A percentile compares a stretch with the other conserved stretches of the same genome.
These are phyloP conservation scores for Monilinia fructigena DNA, from an alignment of 2,329 filamentous ascomycete genomes.

Conservation along the genomic window DNA sequence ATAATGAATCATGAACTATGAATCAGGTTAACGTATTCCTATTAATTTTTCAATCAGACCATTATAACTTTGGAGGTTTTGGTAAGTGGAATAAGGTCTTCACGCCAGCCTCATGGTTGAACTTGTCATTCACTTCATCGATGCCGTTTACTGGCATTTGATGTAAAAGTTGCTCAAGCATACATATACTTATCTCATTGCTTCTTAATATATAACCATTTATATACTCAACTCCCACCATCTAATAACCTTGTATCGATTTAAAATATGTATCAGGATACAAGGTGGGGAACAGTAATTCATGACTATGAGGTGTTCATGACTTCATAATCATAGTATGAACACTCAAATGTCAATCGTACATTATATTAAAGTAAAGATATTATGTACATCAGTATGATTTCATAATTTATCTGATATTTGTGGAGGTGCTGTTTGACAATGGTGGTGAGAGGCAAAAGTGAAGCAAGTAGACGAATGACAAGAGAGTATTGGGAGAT, in stretches of 20 bases:
- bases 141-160: background rate
- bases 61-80: background rate
- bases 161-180: background rate
- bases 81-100: background rate
- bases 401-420: background rate
- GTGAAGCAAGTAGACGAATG: background rate
- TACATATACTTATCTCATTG: background rate
- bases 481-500: background rate
- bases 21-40: background rate
- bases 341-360: constrained; percentile 31
- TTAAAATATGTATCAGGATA: constrained; percentile 60
- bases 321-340: constrained; percentile 26
- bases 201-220: background rate
- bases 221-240: constrained; percentile 53
- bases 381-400: background rate
- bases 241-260: constrained; percentile 65
- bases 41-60: background rate
- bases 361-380: constrained; percentile 23
- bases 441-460: background rate
- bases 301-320: constrained; percentile 42
- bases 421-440: background rate
- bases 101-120: background rate
- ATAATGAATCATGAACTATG: constrained; percentile 7
- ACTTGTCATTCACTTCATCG: background rate
- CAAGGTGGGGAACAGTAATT: constrained; percentile 64